Base-by-base conservation (phyloP, 345 rosid species). In the Mercurialis annua region DNA sequence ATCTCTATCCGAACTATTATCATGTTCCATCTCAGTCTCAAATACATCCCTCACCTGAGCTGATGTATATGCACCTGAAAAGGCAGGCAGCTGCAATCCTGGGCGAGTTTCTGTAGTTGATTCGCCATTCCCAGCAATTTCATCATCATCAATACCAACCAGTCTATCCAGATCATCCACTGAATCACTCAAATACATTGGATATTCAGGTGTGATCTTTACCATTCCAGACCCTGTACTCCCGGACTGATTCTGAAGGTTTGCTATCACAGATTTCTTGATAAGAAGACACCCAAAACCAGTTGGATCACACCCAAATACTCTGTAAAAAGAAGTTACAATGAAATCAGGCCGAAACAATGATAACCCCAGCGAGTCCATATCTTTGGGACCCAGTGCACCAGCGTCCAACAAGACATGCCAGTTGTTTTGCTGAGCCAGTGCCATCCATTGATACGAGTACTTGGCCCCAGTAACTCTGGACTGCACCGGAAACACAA, bases 341-440 rank as follows among this genome's bases (percentile, higher is more conserved):
- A 95, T 92, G 64, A 95, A 95, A 83, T 95, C 98, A 0, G 99
- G 99, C 0, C 99, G 90, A 71, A 95, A 95, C 78, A 95, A 77
- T 40, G 99, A 95, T 75, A 95, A 73, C 29, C 99, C 99, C 12
- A 95, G 97, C 0, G 99, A 95, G 69, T 95, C 99, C 99, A 95
- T 95, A 71, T 95, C 99, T 72, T 95, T 95, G 52, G 99, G 99
- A 75, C 99, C 99, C 59, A 95, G 81, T 30, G 99, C 85, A 2
- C 99, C 99, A 36, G 99, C 99, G 70, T 95, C 99, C 78, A 95
- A 97, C 77, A 92, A 80, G 64, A 95, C 99, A 66, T 95, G 99
- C 99, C 99, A 95, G 66, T 87, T 82, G 74, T 95, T 95, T 76
- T 92, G 99, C 78, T 95, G 99, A 70, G 99, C 99, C 61, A 92